Evolutionary conservation across 345 rosid species (phyloP), one percentile per base, ranked within the genome.

Genomic region (Firmiana major): DNA sequence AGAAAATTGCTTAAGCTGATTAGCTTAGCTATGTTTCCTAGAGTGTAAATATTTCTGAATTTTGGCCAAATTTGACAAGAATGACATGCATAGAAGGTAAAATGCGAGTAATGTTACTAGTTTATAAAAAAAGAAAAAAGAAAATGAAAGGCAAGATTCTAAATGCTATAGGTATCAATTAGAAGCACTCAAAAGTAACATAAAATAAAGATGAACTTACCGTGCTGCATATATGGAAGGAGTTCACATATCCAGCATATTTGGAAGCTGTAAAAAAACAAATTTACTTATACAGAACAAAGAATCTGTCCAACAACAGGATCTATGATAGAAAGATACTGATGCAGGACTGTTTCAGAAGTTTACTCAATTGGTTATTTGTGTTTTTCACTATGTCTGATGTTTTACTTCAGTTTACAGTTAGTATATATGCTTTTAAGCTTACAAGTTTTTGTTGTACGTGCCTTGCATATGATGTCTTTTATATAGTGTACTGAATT

Each of bases 211-310:
- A 63, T 15, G 64, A 79, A 85, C 92, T 84, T 85, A 96, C 99
- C 36, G 94, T 92, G 83, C 97, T 90, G 81, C 97, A 92, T 54
- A 92, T 74, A 85, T 90, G 84, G 84, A 92, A 86, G 75, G 90
- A 84, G 79, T 84, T 89, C 83, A 92, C 94, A 77, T 90, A 91
- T 38, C 99, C 99, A 62, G 97, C 98, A 85, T 90, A 96, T 73
- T 96, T 96, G 45, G 99, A 96, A 78, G 97, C 97, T 90, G 91
- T 81, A 82, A 53, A 77, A 70, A 70, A 72, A 3, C 19, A 65
- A 75, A 81, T 71, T 55, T 36, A 9, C 15, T 65, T 68, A 63
- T 26, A 74, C 64, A 63, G 22, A 46, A 15, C 72, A 22, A 65
- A 66, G 53, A 76, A 68, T 7, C 34, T 9, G 17, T 42, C n/a